These are phyloP conservation scores for Leccinum imitatum DNA, from an alignment of 768 basidiomycete species.

Conservation along the genomic window DNA sequence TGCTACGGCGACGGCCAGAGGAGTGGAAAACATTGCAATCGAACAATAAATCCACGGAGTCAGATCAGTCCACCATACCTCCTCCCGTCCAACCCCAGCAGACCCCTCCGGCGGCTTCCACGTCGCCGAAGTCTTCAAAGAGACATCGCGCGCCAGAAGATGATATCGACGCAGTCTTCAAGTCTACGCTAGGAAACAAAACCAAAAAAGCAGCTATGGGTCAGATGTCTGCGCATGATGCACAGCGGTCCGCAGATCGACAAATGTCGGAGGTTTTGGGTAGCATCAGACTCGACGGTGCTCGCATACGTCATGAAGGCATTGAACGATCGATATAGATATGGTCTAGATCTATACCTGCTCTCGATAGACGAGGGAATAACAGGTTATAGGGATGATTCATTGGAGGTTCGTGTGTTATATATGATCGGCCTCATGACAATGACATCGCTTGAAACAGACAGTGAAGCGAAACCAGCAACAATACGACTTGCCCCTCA, in stretches of 20 bases:
- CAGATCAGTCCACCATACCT: constrained; percentile 19
- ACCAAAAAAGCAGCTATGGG: constrained; percentile 55
- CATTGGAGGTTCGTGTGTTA: constrained; percentile 69
- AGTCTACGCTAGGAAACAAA: constrained; percentile 54
- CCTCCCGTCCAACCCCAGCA: not conserved
- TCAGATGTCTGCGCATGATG: constrained; percentile 9
- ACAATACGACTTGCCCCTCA: constrained; percentile 93
- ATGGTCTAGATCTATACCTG: constrained; percentile 86
- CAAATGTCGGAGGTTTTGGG: constrained; percentile 52
- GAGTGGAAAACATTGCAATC: constrained; percentile 82
- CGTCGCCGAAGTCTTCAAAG: constrained; percentile 42
- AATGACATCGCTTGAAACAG: constrained; percentile 40
- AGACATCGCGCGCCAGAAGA: constrained; percentile 48
- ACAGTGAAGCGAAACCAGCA: constrained; percentile 97
- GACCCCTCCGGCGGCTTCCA: not conserved
- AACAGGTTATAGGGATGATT: constrained; percentile 97
- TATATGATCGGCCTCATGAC: not conserved
- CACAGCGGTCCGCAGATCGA: constrained; percentile 29
- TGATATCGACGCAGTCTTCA: constrained; percentile 78
- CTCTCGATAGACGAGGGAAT: constrained; percentile 99
- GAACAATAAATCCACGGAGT: constrained; percentile 28
- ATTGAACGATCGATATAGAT: constrained; percentile 90
- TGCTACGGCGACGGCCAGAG: constrained; percentile 75
- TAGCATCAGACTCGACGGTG: constrained; percentile 84
- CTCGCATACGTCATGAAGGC: constrained; percentile 96